Percentiles rank a stretch among this genome's conserved stretches.
phyloP scores from a whole-genome alignment of 345 rosid genomes.

The Hirschfeldia incana region DNA sequence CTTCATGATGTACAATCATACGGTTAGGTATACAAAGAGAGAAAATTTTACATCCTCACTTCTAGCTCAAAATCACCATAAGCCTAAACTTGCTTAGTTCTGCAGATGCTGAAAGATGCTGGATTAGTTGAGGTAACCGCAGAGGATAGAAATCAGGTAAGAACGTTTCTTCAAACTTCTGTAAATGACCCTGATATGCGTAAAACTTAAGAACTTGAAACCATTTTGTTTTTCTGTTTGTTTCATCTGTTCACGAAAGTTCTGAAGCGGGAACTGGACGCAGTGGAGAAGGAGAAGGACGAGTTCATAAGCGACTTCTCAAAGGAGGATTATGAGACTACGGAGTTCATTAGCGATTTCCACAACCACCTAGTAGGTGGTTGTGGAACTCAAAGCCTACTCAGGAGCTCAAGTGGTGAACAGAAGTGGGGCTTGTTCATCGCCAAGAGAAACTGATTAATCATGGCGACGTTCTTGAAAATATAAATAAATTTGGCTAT shows the following conservation, averaged over 20 bases:
- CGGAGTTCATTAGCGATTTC: too few relatives aligned
- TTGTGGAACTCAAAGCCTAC: constrained; percentile 69
- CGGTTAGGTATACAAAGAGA: constrained; percentile 26
- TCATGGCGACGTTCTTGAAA: neutral
- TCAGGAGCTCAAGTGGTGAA: constrained; percentile 69
- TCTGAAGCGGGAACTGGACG: constrained; percentile 62
- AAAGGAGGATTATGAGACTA: constrained; percentile 70
- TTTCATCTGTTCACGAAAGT: constrained; percentile 64
- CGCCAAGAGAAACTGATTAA: constrained; percentile 52
- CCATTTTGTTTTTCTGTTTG: constrained; percentile 1
- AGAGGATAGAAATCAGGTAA: constrained; percentile 86
- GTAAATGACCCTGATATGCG: neutral
- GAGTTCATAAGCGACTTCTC: constrained; percentile 75
- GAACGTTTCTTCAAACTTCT: neutral
- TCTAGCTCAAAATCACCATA: too few relatives aligned
- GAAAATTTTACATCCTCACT: too few relatives aligned
- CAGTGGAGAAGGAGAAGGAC: constrained; percentile 74
- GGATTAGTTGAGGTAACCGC: constrained; percentile 74
- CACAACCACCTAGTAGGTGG: constrained; percentile 48
- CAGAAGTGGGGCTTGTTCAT: constrained; percentile 81
- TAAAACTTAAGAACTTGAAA: neutral
- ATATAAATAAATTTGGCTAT: neutral
- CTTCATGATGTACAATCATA: constrained; percentile 80
- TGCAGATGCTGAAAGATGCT: constrained; percentile 83
- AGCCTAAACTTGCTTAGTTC: neutral